phyloP scores from a whole-genome alignment of 2,329 filamentous ascomycete genomes.

The Rutstroemia sydowiana region DNA sequence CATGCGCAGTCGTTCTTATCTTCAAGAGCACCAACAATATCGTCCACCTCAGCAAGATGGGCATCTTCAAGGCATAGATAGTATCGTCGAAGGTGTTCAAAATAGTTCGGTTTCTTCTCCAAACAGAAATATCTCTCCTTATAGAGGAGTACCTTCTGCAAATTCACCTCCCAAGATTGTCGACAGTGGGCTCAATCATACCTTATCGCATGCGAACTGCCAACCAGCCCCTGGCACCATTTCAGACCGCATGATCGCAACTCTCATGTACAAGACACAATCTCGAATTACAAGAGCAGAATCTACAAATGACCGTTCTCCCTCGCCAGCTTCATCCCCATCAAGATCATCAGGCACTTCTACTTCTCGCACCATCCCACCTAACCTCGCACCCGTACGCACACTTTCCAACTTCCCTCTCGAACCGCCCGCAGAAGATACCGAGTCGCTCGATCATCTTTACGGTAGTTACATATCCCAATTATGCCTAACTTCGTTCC shows the following conservation, averaged over 20 bases:
- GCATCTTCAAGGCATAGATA: constrained; percentile 56
- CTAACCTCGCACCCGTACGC: constrained; percentile 49
- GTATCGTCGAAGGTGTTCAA: constrained; percentile 51
- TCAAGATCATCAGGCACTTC: constrained; percentile 3
- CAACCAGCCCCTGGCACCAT: constrained; percentile 42
- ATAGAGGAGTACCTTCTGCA: constrained; percentile 54
- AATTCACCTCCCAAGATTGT: constrained; percentile 53
- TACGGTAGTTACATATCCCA: constrained; percentile 61
- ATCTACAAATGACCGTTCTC: constrained; percentile 32
- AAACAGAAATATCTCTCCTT: constrained; percentile 40
- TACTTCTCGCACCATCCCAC: constrained; percentile 20
- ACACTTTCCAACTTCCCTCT: constrained; percentile 52
- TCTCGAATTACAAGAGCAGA: constrained; percentile 30
- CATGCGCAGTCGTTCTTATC: constrained; percentile 55
- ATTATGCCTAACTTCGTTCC: constrained; percentile 55
- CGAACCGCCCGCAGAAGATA: constrained; percentile 46
- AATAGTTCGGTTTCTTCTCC: constrained; percentile 32
- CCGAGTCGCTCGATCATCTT: constrained; percentile 55
- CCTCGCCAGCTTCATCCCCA: constrained; percentile 22
- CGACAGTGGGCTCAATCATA: constrained; percentile 55
- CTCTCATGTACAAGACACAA: constrained; percentile 53
- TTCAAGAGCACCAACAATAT: constrained; percentile 57
- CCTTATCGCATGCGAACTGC: constrained; percentile 57
- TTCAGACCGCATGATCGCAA: constrained; percentile 50
- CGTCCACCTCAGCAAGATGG: constrained; percentile 46